Base-by-base conservation (phyloP, 768 basidiomycete species). In the Panellus pusillus region DNA sequence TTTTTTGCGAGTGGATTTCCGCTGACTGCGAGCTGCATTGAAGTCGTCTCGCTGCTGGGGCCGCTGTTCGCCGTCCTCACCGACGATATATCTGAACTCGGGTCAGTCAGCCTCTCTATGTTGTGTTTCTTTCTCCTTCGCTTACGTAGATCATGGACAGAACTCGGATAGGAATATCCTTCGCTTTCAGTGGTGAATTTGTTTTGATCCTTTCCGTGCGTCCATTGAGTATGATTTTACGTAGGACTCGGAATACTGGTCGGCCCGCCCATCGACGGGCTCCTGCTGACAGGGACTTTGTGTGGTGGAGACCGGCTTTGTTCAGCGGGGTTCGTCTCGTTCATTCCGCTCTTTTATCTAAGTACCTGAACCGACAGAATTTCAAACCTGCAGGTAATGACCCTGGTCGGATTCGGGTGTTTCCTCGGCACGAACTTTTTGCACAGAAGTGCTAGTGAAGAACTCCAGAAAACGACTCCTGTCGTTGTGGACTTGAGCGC, bases 271-370 rank as follows among this genome's bases (percentile, higher is more conserved):
- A 78, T 85, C 51, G 77, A 77, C 31, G 84, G 84, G 0, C 77
- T 81, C 4, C 66, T 86, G 24, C 74, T 86, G 7, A 76, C 80
- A 56, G 70, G 8, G 64, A 71, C 0, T 83, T 78, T 52, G 61
- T 78, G 6, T 86, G 84, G 84, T 83, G 81, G 79, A 71, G 78
- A 31, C 79, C 81, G 1, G 77, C 77, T 11, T 50, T 83, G 8
- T 86, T 83, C 60, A 71, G 77, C 27, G 82, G 80, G 37, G n/a
- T 72, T 65, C 54, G 69, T 75, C 15, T 46, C 2, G 14, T 11
- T 35, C 14, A 35, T 35, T 35, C 32, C 14, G 8, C 64, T 19
- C 13, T 9, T 14, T 9, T 0, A 7, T 41, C 28, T 0, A 4
- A 14, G 35, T n/a, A 12, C 11, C 2, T 18, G 7, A 24, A 1